These are phyloP conservation scores for Rhododendron vialii DNA, from an alignment of 148 eudicot species.

Conservation along the genomic window DNA sequence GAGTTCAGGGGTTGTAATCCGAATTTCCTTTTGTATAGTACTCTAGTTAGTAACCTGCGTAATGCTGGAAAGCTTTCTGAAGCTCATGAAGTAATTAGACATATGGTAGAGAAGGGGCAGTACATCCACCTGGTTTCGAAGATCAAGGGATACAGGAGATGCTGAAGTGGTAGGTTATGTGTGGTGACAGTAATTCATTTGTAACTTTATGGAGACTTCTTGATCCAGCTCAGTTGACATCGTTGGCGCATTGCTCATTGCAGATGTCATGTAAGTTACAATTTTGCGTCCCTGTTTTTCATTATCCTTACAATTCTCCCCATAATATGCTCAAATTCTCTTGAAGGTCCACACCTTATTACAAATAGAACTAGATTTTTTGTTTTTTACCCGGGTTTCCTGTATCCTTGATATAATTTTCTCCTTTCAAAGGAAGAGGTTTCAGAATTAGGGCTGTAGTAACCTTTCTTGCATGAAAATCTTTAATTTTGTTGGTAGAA, in stretches of 20 bases:
- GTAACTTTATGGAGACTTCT: constrained; percentile 6
- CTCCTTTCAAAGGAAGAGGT: neutral
- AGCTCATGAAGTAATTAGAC: constrained; percentile 59
- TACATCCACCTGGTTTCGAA: constrained; percentile 57
- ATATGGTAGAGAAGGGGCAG: constrained; percentile 75
- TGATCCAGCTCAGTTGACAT: constrained; percentile 7
- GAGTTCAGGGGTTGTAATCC: neutral
- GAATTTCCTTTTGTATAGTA: constrained; percentile 31
- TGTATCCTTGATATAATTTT: neutral
- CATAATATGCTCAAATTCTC: too few species aligned
- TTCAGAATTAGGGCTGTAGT: neutral
- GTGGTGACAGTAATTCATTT: constrained; percentile 1
- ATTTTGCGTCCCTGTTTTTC: constrained; percentile 9
- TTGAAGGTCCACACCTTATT: neutral
- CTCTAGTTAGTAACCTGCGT: constrained; percentile 54
- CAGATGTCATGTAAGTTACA: constrained; percentile 15
- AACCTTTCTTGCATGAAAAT: neutral
- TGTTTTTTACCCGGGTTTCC: neutral
- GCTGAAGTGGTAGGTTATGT: constrained; percentile 24
- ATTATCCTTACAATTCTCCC: neutral
- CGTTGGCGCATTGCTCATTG: constrained; percentile 13
- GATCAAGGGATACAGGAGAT: constrained; percentile 44
- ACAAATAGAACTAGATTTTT: neutral
- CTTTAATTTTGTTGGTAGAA: neutral
- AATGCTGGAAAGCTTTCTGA: constrained; percentile 60